Base-by-base conservation (phyloP, 164 flowering plant species). In the Taxillus chinensis region DNA sequence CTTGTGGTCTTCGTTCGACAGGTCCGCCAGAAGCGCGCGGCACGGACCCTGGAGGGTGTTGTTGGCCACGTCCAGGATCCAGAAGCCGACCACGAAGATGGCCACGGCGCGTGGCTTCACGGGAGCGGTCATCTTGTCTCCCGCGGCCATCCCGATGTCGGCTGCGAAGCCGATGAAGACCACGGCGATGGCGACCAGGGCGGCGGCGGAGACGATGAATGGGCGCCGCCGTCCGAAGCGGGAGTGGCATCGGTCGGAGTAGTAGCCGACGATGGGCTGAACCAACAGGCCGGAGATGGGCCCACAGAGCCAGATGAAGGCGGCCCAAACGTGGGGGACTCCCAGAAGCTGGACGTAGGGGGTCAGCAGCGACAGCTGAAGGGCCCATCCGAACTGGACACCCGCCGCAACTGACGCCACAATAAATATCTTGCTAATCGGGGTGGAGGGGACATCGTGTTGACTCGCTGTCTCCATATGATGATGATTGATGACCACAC, bases 31-130 rank as follows among this genome's bases (percentile, higher is more conserved):
- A n/a, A 86, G 45, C 1, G 92, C 92, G 0, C 86, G 70, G 64
- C 86, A 81, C 0, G 90, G 90, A 0, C 85, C 91, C 57, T 83
- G 89, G 0, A 86, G 59, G 74, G 65, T 86, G 74, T 86, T 86
- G 65, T 86, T 86, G 3, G 92, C 87, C 0, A 86, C 85, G 62
- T 86, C 92, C n/a, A 86, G 85, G 54, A 86, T 74, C 90, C 91
- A 86, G 67, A 86, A 86, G 5, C 95, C 95, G 17, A 81, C 46
- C 3, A 86, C 84, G 60, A 86, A 88, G 12, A 83, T 68, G 6
- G 65, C 72, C 41, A 80, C 68, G 42, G 90, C 92, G 7, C 81
- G 77, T 1, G 80, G 70, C 46, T 80, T 81, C 12, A 48, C 51
- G 2, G 55, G 8, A 27, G 57, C 48, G 0, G 39, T 39, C 2